Percentiles rank a stretch among this genome's conserved stretches.
phyloP scores from a whole-genome alignment of 345 rosid genomes.

The Salix udensis region DNA sequence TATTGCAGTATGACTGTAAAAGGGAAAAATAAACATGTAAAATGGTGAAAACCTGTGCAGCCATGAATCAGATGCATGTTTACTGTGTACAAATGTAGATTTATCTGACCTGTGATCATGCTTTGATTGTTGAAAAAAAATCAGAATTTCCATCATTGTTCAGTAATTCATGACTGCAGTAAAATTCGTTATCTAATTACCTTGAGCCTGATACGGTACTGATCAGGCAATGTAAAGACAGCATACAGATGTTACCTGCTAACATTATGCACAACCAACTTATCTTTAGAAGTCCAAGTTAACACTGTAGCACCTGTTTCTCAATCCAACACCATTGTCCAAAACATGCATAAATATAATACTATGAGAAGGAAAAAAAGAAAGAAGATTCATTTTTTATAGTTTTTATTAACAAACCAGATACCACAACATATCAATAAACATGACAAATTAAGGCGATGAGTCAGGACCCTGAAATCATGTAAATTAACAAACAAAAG shows the following conservation, averaged over 20 bases:
- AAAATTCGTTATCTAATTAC: neutral
- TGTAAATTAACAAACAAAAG: neutral
- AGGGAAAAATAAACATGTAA: neutral
- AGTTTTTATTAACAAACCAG: neutral
- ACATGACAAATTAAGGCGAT: neutral
- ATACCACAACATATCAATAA: neutral
- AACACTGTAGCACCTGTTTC: neutral
- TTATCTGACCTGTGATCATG: neutral
- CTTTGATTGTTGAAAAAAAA: neutral
- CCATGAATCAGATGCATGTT: neutral
- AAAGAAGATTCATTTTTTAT: neutral
- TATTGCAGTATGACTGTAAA: neutral
- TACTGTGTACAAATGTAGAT: neutral
- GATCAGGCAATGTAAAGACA: neutral
- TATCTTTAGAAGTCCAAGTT: neutral
- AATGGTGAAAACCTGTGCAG: neutral
- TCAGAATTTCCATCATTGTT: neutral
- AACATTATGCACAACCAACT: neutral
- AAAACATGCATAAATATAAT: neutral
- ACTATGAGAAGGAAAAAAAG: neutral
- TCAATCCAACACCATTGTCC: neutral
- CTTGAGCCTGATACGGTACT: neutral
- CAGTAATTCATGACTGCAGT: neutral
- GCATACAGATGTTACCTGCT: neutral
- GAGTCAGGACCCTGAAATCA: neutral